These are phyloP conservation scores for Priceomyces haplophilus DNA, from an alignment of 805 yeast genomes.

Conservation along the genomic window DNA sequence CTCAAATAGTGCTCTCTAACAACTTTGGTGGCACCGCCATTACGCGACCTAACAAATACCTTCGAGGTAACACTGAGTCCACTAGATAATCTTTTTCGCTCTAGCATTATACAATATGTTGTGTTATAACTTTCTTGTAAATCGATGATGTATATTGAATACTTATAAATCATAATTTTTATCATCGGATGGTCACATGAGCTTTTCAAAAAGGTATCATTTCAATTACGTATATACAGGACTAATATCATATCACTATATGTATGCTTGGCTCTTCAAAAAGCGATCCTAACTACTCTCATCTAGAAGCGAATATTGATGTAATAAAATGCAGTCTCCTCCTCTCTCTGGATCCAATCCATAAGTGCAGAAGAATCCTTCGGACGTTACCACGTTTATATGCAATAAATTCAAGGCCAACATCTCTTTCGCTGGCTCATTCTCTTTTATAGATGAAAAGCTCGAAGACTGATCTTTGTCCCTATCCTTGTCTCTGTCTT, in stretches of 20 bases:
- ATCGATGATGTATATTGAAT: background rate
- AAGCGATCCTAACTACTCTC: conserved; percentile 12
- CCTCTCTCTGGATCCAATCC: conserved; percentile 83
- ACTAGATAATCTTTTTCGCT: conserved; percentile 35
- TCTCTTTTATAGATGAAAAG: conserved; percentile 3
- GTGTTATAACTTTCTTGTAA: background rate
- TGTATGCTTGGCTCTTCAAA: no score
- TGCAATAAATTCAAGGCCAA: conserved; percentile 34
- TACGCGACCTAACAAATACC: conserved; percentile 86
- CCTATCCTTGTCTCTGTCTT: conserved; percentile 1
- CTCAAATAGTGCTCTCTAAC: conserved; percentile 93
- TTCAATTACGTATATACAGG: background rate
- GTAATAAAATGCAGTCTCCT: conserved; percentile 82
- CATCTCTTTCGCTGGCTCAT: conserved; percentile 20
- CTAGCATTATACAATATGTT: conserved; percentile 3
- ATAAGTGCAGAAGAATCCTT: conserved; percentile 79
- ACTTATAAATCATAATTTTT: background rate
- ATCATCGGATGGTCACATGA: no score
- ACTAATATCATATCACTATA: background rate
- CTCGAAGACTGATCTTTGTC: conserved; percentile 5
- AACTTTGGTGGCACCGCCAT: conserved; percentile 86
- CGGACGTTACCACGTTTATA: conserved; percentile 72
- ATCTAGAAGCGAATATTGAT: conserved; percentile 60
- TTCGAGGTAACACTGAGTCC: conserved; percentile 71
- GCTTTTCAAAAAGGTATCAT: no score